Evolutionary conservation across 148 eudicot genomes (phyloP).

Genomic region (Chenopodium berlandieri): DNA sequence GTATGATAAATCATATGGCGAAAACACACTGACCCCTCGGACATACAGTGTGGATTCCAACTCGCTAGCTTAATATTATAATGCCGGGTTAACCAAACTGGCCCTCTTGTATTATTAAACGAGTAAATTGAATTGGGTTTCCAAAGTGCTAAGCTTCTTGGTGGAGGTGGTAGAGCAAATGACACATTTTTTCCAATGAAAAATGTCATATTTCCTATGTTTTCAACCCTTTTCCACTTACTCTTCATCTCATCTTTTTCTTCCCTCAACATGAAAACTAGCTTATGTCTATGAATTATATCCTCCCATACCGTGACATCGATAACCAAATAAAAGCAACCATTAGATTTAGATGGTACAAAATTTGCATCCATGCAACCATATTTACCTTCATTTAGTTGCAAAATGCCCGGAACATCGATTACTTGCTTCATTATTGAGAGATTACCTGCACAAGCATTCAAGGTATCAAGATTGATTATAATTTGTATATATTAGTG

Average conservation of each 20-base stretch:
- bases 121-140: neutral
- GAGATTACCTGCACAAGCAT: neutral
- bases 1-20: neutral
- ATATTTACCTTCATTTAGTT: too few species aligned
- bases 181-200: neutral
- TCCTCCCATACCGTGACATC: too few species aligned
- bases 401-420: neutral
- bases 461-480: too few species aligned
- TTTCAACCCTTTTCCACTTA: neutral
- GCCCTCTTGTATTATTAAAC: neutral
- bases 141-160: too few species aligned
- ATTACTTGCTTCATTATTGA: neutral
- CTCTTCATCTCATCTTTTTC: neutral
- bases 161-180: neutral
- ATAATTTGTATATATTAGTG: too few species aligned
- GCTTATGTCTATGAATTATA: too few species aligned
- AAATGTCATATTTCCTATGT: neutral
- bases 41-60: too few species aligned
- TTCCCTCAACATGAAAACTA: neutral
- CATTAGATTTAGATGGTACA: neutral
- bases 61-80: too few species aligned
- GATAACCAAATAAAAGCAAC: neutral
- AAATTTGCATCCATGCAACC: too few species aligned
- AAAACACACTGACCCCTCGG: neutral
- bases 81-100: too few species aligned